Percentiles rank a stretch among this genome's conserved stretches.
Conservation (phyloP, 345 rosid genomes). For the Brassica incana region DNA sequence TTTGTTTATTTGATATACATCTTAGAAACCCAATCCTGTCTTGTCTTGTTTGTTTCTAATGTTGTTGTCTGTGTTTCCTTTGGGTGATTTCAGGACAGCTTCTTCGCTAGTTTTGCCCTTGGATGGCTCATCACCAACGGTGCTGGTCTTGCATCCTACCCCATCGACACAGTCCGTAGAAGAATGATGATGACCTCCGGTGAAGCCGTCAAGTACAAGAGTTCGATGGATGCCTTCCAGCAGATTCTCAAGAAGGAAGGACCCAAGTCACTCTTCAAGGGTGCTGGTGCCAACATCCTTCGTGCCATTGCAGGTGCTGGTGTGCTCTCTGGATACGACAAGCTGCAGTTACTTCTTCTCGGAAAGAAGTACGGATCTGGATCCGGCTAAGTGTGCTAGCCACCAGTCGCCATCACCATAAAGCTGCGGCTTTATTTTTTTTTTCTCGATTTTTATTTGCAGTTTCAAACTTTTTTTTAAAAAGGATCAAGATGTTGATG, state of each 20-base stretch:
- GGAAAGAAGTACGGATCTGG: conserved; percentile 93
- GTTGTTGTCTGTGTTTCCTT: background rate
- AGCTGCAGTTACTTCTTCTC: conserved; percentile 74
- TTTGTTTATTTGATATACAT: conserved; percentile 24
- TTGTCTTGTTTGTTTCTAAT: background rate
- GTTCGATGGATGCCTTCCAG: conserved; percentile 66
- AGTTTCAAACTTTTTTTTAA: conserved; percentile 12
- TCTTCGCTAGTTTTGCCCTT: conserved; percentile 84
- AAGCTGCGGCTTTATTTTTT: background rate
- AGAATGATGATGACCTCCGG: conserved; percentile 99
- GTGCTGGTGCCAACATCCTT: conserved; percentile 89
- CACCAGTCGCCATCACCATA: background rate
- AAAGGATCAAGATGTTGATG: conserved; percentile 32
- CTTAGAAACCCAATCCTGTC: background rate
- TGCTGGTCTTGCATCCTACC: conserved; percentile 87
- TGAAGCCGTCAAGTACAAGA: conserved; percentile 89
- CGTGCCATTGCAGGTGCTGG: conserved; percentile 96
- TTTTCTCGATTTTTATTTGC: conserved; percentile 29
- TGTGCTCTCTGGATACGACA: conserved; percentile 91
- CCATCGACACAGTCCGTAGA: conserved; percentile 87
- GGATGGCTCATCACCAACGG: conserved; percentile 93
- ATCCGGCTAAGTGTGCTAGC: conserved; percentile 40
- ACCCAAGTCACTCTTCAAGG: conserved; percentile 78
- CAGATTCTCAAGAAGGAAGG: conserved; percentile 90
- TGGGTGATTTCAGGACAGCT: conserved; percentile 66